Evolutionary conservation across 2,329 filamentous ascomycete species (phyloP).

Genomic region (Zarea fungicola): DNA sequence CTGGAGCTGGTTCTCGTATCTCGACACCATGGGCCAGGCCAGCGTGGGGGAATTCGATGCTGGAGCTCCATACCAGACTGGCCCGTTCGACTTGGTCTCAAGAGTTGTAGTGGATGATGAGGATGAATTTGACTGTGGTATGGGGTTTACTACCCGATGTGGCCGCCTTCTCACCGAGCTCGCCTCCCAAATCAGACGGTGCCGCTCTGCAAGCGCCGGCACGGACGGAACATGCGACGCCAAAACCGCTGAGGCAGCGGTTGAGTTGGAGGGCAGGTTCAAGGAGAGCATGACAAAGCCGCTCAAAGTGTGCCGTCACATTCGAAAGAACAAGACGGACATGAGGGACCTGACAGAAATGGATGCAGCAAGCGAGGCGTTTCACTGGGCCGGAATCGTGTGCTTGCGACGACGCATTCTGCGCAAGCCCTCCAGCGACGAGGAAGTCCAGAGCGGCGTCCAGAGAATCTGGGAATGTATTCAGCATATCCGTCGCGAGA

Average conservation of each 20-base stretch:
- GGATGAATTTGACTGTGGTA: conserved; percentile 75
- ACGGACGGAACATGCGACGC: neutral
- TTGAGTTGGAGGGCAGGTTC: conserved; percentile 56
- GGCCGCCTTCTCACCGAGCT: conserved; percentile 64
- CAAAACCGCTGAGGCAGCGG: conserved; percentile 40
- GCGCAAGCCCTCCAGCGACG: conserved; percentile 51
- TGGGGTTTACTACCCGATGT: conserved; percentile 54
- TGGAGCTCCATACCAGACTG: neutral
- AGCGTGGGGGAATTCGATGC: conserved; percentile 44
- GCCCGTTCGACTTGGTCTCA: conserved; percentile 1
- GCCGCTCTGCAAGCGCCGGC: neutral
- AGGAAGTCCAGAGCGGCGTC: conserved; percentile 59
- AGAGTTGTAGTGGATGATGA: conserved; percentile 7
- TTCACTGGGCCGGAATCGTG: conserved; percentile 72
- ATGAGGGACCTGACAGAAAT: conserved; percentile 57
- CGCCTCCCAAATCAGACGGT: neutral
- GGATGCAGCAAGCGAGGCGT: conserved; percentile 68
- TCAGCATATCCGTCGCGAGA: conserved; percentile 56
- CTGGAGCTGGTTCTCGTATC: conserved; percentile 76
- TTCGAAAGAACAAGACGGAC: conserved; percentile 44
- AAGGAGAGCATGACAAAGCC: conserved; percentile 46
- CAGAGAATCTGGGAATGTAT: conserved; percentile 58
- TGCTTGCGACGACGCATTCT: conserved; percentile 72
- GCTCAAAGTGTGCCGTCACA: conserved; percentile 40
- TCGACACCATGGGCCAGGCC: conserved; percentile 72